phyloP scores from a whole-genome alignment of 1,284 basidiomycete genomes.

The Apiotrichum gracile region DNA sequence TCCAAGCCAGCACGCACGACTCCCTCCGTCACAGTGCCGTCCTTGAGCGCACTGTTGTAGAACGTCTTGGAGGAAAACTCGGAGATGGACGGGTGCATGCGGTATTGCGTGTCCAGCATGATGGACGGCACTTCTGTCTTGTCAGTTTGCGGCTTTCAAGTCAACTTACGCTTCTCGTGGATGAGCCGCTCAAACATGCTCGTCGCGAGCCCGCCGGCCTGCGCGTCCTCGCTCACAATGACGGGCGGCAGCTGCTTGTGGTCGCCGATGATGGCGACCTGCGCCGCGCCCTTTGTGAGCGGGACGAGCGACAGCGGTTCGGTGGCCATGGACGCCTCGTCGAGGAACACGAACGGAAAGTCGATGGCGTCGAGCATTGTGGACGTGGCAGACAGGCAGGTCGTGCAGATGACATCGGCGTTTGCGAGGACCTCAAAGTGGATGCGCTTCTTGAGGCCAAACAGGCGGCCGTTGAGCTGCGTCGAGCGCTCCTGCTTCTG shows the following conservation, averaged over 20 bases:
- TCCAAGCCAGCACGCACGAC: conserved; percentile 53
- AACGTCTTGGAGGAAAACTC: conserved; percentile 78
- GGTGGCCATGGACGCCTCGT: conserved; percentile 93
- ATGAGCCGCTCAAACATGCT: conserved; percentile 86
- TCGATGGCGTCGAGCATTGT: conserved; percentile 54
- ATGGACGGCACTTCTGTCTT: conserved; percentile 60
- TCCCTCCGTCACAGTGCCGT: conserved; percentile 64
- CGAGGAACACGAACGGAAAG: conserved; percentile 88
- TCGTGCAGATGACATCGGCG: conserved; percentile 77
- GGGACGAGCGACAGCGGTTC: conserved; percentile 82
- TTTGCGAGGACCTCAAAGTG: conserved; percentile 54
- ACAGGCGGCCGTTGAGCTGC: conserved; percentile 25
- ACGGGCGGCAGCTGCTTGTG: conserved; percentile 95
- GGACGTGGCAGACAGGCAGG: conserved; percentile 67
- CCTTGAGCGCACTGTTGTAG: conserved; percentile 63
- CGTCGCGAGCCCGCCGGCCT: conserved; percentile 63
- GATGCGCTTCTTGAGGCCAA: conserved; percentile 23
- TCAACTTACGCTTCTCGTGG: conserved; percentile 61
- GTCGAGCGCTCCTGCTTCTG: conserved; percentile 50
- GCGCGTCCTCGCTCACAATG: conserved; percentile 66
- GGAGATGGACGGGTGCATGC: conserved; percentile 88
- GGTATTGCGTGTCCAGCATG: conserved; percentile 88
- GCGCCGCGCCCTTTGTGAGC: conserved; percentile 78
- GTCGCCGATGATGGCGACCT: conserved; percentile 85
- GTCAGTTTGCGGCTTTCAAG: conserved; percentile 1